Conservation (phyloP, 164 flowering plant species). For the Chloranthus sessilifolius region DNA sequence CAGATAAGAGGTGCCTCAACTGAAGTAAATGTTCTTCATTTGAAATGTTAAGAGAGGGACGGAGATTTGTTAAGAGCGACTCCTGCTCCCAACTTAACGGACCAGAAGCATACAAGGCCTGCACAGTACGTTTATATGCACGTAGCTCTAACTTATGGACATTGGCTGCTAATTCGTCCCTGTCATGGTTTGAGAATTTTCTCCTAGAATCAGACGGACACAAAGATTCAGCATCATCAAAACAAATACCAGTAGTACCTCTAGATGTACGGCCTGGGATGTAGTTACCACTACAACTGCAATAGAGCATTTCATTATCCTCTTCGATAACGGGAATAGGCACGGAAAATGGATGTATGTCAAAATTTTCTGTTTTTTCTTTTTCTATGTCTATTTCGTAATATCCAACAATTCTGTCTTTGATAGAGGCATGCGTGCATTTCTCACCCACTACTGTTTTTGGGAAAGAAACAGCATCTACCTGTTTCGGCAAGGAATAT, state of each 20-base stretch:
- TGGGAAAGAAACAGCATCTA: constrained; percentile 11
- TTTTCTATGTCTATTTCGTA: constrained; percentile 7
- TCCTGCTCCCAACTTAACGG: constrained; percentile 64
- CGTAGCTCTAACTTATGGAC: constrained; percentile 39
- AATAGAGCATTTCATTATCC: constrained; percentile 27
- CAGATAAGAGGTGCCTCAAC: constrained; percentile 30
- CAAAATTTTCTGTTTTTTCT: constrained; percentile 5
- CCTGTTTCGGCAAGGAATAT: constrained; percentile 12
- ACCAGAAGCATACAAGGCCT: constrained; percentile 47
- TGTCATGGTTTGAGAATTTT: constrained; percentile 5
- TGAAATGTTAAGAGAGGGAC: constrained; percentile 40
- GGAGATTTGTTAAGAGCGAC: constrained; percentile 44
- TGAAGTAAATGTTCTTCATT: constrained; percentile 48
- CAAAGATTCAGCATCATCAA: constrained; percentile 30
- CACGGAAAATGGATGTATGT: neutral
- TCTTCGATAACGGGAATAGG: constrained; percentile 15
- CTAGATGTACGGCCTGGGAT: constrained; percentile 1
- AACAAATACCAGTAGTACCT: constrained; percentile 4
- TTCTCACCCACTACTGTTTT: constrained; percentile 16
- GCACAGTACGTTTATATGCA: constrained; percentile 37
- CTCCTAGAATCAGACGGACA: constrained; percentile 19
- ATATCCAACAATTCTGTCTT: constrained; percentile 2
- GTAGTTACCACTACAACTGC: constrained; percentile 34
- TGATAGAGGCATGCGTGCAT: neutral
- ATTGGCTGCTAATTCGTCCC: constrained; percentile 15